These are phyloP conservation scores for Fragosphaeria purpurea DNA, from an alignment of 2,329 filamentous ascomycete species.

Conservation along the genomic window DNA sequence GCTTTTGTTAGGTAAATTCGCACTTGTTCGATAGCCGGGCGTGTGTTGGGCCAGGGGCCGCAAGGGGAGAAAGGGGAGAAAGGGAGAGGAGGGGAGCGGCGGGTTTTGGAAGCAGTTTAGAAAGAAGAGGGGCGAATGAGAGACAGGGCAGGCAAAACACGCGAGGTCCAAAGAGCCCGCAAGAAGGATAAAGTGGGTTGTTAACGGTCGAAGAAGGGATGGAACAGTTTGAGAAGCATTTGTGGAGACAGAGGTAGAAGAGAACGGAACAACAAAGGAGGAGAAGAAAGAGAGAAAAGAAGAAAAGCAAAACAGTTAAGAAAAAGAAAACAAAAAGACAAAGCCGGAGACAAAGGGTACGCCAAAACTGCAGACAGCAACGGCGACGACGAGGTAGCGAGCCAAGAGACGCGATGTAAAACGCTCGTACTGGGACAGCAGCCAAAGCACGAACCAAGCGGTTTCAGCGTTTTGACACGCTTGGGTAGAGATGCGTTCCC, in stretches of 20 bases:
- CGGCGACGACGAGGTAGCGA: not conserved
- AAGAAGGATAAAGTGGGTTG: not conserved
- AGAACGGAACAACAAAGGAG: not conserved
- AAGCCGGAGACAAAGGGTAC: constrained; percentile 1
- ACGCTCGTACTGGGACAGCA: not conserved
- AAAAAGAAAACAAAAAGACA: not conserved
- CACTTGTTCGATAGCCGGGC: not conserved
- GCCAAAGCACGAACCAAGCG: constrained; percentile 12
- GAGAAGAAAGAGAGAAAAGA: constrained; percentile 2
- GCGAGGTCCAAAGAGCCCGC: not conserved
- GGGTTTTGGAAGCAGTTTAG: not conserved
- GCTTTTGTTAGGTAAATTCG: constrained; percentile 6
- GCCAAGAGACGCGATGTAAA: not conserved
- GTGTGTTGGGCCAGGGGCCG: constrained; percentile 2
- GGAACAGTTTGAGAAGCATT: constrained; percentile 10
- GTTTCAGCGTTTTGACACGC: constrained; percentile 11
- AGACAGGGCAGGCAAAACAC: not conserved
- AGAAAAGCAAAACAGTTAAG: not conserved
- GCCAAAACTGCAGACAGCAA: not conserved
- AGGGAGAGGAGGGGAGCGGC: not conserved
- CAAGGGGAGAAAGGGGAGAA: not conserved
- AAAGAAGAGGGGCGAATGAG: not conserved
- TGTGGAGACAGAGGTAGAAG: not conserved
- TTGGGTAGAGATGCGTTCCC: not conserved
- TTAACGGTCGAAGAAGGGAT: constrained; percentile 1